Evolutionary conservation across 768 basidiomycete genomes (phyloP).

Genomic region (Amyloporia xantha): DNA sequence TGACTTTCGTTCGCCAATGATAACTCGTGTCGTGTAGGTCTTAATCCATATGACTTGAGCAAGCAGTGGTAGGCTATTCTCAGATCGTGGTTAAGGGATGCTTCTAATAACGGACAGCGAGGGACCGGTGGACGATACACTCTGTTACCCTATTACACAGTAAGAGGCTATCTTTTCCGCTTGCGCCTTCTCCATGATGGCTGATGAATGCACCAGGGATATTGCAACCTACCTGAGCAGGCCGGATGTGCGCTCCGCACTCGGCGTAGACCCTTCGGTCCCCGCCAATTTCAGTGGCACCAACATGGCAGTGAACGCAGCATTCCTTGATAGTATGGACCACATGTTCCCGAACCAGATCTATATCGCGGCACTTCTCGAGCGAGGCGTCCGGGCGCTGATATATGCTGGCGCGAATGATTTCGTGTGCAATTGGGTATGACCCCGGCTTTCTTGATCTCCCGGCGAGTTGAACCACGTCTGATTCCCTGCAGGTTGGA

Average conservation of each 20-base stretch:
- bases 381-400: conserved; percentile 45
- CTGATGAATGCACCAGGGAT: conserved; percentile 30
- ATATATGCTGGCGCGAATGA: conserved; percentile 52
- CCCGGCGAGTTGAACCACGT: no score
- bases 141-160: conserved; percentile 56
- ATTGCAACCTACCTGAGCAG: conserved; percentile 59
- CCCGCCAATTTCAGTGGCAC: conserved; percentile 34
- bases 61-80: no score
- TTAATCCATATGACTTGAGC: no score
- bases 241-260: conserved; percentile 40
- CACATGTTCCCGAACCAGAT: conserved; percentile 22
- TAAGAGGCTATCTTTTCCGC: neutral
- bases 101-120: conserved; percentile 19
- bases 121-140: conserved; percentile 35
- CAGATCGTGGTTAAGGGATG: no score
- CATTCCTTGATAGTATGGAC: conserved; percentile 46
- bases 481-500: conserved; percentile 30
- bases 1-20: no score
- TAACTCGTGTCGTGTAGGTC: no score
- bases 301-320: conserved; percentile 35
- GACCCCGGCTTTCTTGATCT: neutral
- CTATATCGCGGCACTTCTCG: conserved; percentile 49
- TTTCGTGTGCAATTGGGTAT: conserved; percentile 50
- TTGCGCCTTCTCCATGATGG: no score
- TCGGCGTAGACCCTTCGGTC: conserved; percentile 55